Conservation (phyloP, 768 basidiomycete genomes). For the Suillus subaureus region DNA sequence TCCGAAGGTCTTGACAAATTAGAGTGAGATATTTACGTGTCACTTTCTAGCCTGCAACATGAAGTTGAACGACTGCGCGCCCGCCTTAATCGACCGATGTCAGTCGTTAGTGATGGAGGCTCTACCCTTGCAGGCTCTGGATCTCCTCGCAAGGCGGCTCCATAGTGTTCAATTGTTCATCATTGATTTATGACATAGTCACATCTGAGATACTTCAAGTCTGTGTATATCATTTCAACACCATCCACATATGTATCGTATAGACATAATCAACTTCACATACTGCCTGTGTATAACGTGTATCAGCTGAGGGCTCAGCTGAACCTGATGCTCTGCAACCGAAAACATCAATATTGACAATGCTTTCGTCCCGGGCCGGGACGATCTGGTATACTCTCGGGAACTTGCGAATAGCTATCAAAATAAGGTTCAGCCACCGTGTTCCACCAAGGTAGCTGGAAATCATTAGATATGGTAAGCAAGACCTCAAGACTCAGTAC, state of each 20-base stretch:
- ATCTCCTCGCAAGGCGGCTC: constrained; percentile 31
- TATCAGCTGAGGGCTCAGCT: background rate
- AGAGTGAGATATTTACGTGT: background rate
- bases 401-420: constrained; percentile 29
- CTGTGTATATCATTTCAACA: constrained; percentile 2
- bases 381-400: constrained; percentile 16
- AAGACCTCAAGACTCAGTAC: constrained; percentile 18
- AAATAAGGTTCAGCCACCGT: constrained; percentile 37
- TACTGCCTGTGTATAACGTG: background rate
- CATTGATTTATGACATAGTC: constrained; percentile 6
- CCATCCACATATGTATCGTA: background rate
- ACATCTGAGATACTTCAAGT: background rate
- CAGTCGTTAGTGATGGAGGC: constrained; percentile 27
- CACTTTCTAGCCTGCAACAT: constrained; percentile 51
- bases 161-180: constrained; percentile 13
- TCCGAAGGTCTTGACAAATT: background rate
- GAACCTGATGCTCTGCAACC: background rate
- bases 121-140: constrained; percentile 16
- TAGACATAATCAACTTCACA: background rate
- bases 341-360: background rate
- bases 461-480: constrained; percentile 4
- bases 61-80: constrained; percentile 72
- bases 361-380: background rate
- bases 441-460: background rate
- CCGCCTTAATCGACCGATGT: constrained; percentile 61